Base-by-base conservation (phyloP, 1,284 basidiomycete genomes). In the Dichomitus squalens region DNA sequence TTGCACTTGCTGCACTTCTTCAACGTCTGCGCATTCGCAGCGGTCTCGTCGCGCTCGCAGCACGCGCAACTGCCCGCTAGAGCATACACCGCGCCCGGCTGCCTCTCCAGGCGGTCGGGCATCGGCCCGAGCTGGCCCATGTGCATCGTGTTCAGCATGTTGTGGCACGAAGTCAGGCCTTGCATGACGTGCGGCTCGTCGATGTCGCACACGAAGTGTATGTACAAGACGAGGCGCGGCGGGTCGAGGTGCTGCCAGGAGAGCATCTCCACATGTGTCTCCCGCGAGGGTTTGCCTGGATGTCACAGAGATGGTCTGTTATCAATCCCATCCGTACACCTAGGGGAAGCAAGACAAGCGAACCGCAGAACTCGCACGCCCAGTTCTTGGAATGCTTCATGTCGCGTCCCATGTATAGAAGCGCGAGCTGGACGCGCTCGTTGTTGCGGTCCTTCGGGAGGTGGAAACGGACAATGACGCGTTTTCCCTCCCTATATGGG, bases 341-440 rank as follows among this genome's bases (percentile, higher is more conserved):
- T 16, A 36, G 7, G 38, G 18, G 20, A 20, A 20, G 16, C 20
- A 35, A 8, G 25, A 14, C 21, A 51, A 3, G 29, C 51, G 2
- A 8, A 58, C 61, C 61, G 38, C 61, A 63, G 18, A 52, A 59
- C 38, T 59, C 58, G 58, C 61, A 63, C n/a, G 35, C 46, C 61
- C 61, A 59, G 20, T 55, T 50, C 46, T 63, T 63, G 5, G 55
- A 57, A 18, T 63, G 61, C 44, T 63, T 63, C n/a, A 63, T 55
- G n/a, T 63, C 58, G 20, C 53, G 53, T 9, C 31, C 38, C 48
- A 59, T 52, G 41, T 43, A 49, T 20, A 39, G 36, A 18, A 50
- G 9, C n/a, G 50, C 47, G 9, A 49, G 54, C 34, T 59, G 53
- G 11, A 57, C 52, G 46, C 53, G 58, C 33, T 39, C 50, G 1